A percentile compares a stretch with the other conserved stretches of the same genome.
Evolutionary conservation across 2,329 filamentous ascomycete species (phyloP).

Genomic region (Neurospora sp.): DNA sequence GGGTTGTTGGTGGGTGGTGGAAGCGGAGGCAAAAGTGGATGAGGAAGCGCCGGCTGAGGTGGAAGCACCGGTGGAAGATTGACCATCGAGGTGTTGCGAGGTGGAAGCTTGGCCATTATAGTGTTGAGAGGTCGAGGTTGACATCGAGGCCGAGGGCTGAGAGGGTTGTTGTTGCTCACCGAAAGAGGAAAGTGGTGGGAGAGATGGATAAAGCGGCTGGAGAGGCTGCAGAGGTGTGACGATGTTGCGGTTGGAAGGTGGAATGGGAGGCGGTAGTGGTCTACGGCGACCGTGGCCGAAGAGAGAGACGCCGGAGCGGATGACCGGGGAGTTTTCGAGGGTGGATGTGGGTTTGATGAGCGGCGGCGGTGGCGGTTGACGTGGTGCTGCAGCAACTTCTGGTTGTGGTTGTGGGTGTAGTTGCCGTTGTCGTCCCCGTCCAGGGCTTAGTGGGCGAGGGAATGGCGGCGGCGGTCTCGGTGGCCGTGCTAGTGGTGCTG

Average conservation of each 20-base stretch:
- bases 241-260: background rate
- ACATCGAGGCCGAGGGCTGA: background rate
- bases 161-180: background rate
- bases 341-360: background rate
- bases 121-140: background rate
- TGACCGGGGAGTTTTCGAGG: background rate
- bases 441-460: background rate
- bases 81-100: no score
- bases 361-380: background rate
- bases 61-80: background rate
- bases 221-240: background rate
- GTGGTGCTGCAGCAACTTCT: background rate
- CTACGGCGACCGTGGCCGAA: background rate
- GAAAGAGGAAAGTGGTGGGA: background rate
- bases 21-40: background rate
- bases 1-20: background rate
- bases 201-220: background rate
- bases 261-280: background rate
- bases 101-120: background rate
- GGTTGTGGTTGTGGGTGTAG: background rate
- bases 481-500: background rate
- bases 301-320: background rate
- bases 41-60: conserved; percentile 8
- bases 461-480: background rate
- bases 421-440: background rate